Conservation (phyloP, 495 filamentous ascomycete genomes). For the Rusavskia elegans region DNA sequence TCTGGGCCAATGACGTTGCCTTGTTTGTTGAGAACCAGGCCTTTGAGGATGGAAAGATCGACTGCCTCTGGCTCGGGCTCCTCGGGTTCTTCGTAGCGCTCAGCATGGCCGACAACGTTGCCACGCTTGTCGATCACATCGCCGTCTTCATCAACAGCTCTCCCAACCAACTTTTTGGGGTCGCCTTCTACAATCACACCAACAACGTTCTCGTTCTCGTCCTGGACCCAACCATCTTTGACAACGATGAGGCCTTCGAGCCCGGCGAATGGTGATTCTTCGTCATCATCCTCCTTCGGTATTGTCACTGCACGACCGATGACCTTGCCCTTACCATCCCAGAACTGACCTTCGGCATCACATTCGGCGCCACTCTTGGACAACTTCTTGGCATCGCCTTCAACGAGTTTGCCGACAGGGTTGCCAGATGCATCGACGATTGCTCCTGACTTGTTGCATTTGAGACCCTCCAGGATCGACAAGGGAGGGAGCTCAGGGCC, state of each 20-base stretch:
- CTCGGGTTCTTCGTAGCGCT: conserved; percentile 32
- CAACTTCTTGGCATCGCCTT: conserved; percentile 45
- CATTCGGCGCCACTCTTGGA: conserved; percentile 36
- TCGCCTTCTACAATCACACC: conserved; percentile 45
- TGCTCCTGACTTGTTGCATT: conserved; percentile 46
- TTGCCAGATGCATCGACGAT: conserved; percentile 36
- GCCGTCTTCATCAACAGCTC: conserved; percentile 47
- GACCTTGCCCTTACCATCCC: conserved; percentile 42
- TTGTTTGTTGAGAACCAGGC: conserved; percentile 59
- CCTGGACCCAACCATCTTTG: conserved; percentile 41
- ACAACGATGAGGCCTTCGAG: conserved; percentile 46
- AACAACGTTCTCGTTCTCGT: conserved; percentile 41
- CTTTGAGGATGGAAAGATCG: conserved; percentile 51
- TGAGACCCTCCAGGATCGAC: conserved; percentile 43
- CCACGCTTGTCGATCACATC: conserved; percentile 48
- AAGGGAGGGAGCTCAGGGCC: conserved; percentile 31
- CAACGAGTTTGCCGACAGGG: conserved; percentile 39
- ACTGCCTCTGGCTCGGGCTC: conserved; percentile 29
- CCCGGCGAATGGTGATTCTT: conserved; percentile 46
- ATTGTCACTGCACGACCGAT: conserved; percentile 43
- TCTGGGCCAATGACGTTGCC: conserved; percentile 60
- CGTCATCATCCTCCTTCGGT: conserved; percentile 40
- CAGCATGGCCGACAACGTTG: conserved; percentile 43
- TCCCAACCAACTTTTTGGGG: conserved; percentile 45
- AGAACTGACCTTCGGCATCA: conserved; percentile 47